Evolutionary conservation across 371 early-diverging fungal species (phyloP).

Genomic region (Mucor mucedo): DNA sequence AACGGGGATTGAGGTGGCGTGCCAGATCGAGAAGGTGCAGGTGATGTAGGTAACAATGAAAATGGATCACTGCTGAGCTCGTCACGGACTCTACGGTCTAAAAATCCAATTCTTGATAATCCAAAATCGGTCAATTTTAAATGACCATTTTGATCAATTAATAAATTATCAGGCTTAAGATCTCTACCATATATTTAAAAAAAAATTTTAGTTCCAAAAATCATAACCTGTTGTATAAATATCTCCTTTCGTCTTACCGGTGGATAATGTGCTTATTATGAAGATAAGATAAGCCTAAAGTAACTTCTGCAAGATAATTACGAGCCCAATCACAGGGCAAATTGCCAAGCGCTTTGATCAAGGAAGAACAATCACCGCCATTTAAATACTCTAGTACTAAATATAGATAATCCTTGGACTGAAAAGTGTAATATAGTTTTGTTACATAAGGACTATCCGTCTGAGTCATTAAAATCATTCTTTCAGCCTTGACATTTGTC

Average conservation of each 20-base stretch:
- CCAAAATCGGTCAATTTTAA: conserved; percentile 97
- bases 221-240: background rate
- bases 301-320: conserved; percentile 94
- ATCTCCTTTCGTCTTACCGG: conserved; percentile 54
- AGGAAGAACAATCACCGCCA: conserved; percentile 95
- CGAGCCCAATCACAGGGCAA: conserved; percentile 91
- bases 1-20: conserved; percentile 42
- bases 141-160: conserved; percentile 91
- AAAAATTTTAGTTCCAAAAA: background rate
- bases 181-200: conserved; percentile 54
- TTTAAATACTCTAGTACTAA: conserved; percentile 96
- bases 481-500: conserved; percentile 87
- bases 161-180: conserved; percentile 90
- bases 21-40: conserved; percentile 48
- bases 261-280: conserved; percentile 86
- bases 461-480: conserved; percentile 84
- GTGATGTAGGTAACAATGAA: conserved; percentile 39
- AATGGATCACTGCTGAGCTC: conserved; percentile 38
- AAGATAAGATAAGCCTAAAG: conserved; percentile 90
- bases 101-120: conserved; percentile 84
- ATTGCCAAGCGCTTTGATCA: conserved; percentile 85
- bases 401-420: conserved; percentile 89
- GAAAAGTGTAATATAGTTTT: conserved; percentile 92
- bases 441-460: conserved; percentile 93
- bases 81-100: conserved; percentile 78